These are phyloP conservation scores for Porodaedalea pini DNA, from an alignment of 1,284 basidiomycete genomes.

Conservation along the genomic window DNA sequence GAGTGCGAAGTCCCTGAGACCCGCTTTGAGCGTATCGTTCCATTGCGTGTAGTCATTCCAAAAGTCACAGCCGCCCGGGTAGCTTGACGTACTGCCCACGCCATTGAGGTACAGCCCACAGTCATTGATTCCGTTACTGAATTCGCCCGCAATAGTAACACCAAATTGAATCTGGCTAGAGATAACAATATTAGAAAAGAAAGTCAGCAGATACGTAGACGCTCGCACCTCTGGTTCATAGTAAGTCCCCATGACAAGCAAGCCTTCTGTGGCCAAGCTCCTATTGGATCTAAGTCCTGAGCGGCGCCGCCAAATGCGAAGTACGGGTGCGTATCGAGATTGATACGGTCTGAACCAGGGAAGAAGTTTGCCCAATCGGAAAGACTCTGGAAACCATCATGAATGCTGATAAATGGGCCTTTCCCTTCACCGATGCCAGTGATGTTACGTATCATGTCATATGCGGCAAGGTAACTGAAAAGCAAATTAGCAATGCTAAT, in stretches of 20 bases:
- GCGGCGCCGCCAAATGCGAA: constrained; percentile 37
- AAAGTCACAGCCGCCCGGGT: constrained; percentile 27
- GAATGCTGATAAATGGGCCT: constrained; percentile 52
- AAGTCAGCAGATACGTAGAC: neutral
- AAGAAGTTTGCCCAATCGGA: constrained; percentile 48
- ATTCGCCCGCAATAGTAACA: constrained; percentile 46
- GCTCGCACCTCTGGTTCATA: constrained; percentile 15
- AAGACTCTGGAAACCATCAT: constrained; percentile 42
- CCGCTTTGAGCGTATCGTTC: constrained; percentile 33
- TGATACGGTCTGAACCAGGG: constrained; percentile 52
- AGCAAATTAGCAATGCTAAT: constrained; percentile 9
- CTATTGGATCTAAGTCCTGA: constrained; percentile 34
- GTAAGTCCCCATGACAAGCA: constrained; percentile 24
- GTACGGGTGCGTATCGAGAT: constrained; percentile 49
- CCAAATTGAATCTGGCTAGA: neutral
- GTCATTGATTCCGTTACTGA: constrained; percentile 46
- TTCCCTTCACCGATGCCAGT: constrained; percentile 54
- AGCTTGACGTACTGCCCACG: constrained; percentile 37
- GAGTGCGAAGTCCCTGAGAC: constrained; percentile 34
- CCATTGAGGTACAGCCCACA: constrained; percentile 46
- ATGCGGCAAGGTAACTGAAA: constrained; percentile 36
- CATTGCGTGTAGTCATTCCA: constrained; percentile 41
- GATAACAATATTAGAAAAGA: neutral
- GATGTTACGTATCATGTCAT: constrained; percentile 52
- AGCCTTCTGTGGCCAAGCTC: constrained; percentile 32